Percentiles rank a stretch among this genome's conserved stretches.
Evolutionary conservation across 2,329 filamentous ascomycete genomes (phyloP).

Genomic region (Pseudogymnoascus verrucosus): DNA sequence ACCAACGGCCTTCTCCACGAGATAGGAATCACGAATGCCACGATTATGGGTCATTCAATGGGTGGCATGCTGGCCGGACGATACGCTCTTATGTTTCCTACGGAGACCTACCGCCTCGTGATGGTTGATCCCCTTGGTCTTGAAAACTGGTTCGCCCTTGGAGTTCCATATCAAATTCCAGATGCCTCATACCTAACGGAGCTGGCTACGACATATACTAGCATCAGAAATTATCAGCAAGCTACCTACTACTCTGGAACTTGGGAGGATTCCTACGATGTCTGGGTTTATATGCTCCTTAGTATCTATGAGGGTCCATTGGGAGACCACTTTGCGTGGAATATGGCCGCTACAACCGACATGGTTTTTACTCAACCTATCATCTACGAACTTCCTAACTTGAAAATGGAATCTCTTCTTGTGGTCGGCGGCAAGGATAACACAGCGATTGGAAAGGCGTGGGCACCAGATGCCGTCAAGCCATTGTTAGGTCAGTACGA

Average conservation of each 20-base stretch:
- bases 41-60: slow-evolving; percentile 46
- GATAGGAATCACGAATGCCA: slow-evolving; percentile 36
- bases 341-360: slow-evolving; percentile 13
- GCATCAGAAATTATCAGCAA: slow-evolving; percentile 39
- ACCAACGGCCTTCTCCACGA: slow-evolving; percentile 39
- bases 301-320: slow-evolving; percentile 38
- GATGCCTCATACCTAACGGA: slow-evolving; percentile 34
- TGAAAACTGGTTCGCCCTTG: slow-evolving; percentile 16
- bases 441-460: slow-evolving; percentile 47
- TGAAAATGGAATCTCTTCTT: slow-evolving; percentile 14
- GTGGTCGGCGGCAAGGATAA: slow-evolving; percentile 10
- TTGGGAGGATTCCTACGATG: slow-evolving; percentile 42
- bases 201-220: slow-evolving; percentile 32
- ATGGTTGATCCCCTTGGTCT: slow-evolving; percentile 39
- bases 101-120: slow-evolving; percentile 35
- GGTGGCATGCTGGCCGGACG: slow-evolving; percentile 47
- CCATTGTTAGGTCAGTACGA: slow-evolving; percentile 41
- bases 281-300: slow-evolving; percentile 46
- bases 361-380: slow-evolving; percentile 2
- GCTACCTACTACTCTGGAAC: slow-evolving; percentile 38
- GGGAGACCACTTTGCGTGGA: slow-evolving; percentile 21
- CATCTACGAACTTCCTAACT: slow-evolving; percentile 10
- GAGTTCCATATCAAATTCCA: slow-evolving; percentile 38
- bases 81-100: slow-evolving; percentile 43
- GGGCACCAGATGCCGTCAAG: slow-evolving; percentile 35